Base-by-base conservation (phyloP, 1,284 basidiomycete species). In the Macrocystidia cucumis region DNA sequence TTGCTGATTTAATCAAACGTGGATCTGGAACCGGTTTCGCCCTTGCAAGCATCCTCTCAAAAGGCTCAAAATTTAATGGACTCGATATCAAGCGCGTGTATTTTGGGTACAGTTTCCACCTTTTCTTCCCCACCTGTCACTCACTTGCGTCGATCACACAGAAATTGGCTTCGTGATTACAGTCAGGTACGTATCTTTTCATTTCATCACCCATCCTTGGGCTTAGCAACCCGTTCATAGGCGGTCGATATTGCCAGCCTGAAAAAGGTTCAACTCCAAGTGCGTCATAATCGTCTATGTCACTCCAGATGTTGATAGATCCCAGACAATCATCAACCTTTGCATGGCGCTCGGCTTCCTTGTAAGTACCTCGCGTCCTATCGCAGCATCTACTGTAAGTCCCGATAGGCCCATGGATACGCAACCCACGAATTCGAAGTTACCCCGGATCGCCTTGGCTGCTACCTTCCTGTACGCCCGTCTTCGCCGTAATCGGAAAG, bases 401-500 rank as follows among this genome's bases (percentile, higher is more conserved):
- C 11, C 13, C 50, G 48, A 13, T 43, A 88, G 69, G 86, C 87
- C 16, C 78, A 91, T 56, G 90, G 90, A 5, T 91, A 90, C 54
- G 85, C 81, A 11, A 88, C 84, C 0, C 63, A 72, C 34, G 89
- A 92, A 57, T 96, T 96, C 47, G 89, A 96, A 58, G 88, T 96
- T 30, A 97, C 91, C 1, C 64, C 69, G 21, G 91, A 95, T 40
- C 72, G 91, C 16, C 73, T 96, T 3, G 91, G 87, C 2, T 78
- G 80, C 24, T 96, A 97, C 59, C 77, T 92, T 19, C 88, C 89
- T 1, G 78, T 80, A 35, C 19, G 70, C 51, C 12, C 20, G 30
- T 34, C 17, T 4, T 30, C 12, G 20, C 29, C 19, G 1, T 27
- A 17, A 14, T 27, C n/a, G 12, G 22, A n/a, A n/a, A n/a, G n/a